phyloP scores from a whole-genome alignment of 257 asterid species.

The Linderniella brevidens region DNA sequence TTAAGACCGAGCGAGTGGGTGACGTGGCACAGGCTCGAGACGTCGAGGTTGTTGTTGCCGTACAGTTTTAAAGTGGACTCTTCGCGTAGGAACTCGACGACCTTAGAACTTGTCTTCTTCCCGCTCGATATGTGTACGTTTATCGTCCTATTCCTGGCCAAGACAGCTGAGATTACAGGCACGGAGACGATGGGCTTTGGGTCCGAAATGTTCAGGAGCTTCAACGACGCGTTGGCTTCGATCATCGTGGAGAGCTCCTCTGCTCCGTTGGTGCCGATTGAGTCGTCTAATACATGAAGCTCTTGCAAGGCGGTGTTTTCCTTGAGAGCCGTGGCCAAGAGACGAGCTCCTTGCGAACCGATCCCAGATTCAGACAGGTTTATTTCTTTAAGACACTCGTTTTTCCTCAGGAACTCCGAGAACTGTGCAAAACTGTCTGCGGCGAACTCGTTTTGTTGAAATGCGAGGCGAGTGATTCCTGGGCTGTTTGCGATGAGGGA shows the following conservation, averaged over 20 bases:
- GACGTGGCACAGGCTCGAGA: slow-evolving; percentile 42
- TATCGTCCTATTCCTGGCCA: slow-evolving; percentile 58
- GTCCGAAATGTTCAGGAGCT: slow-evolving; percentile 40
- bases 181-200: slow-evolving; percentile 29
- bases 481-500: slow-evolving; percentile 21
- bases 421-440: slow-evolving; percentile 36
- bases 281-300: slow-evolving; percentile 70
- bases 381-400: slow-evolving; percentile 29
- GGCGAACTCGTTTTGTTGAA: slow-evolving; percentile 36
- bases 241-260: slow-evolving; percentile 80
- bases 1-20: slow-evolving; percentile 62
- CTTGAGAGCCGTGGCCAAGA: slow-evolving; percentile 45
- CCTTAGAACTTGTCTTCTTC: slow-evolving; percentile 19
- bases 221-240: slow-evolving; percentile 67
- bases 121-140: slow-evolving; percentile 65
- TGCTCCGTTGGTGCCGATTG: slow-evolving; percentile 58
- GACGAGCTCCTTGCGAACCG: slow-evolving; percentile 42
- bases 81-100: slow-evolving; percentile 48
- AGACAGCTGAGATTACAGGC: slow-evolving; percentile 62
- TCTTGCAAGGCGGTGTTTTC: slow-evolving; percentile 39
- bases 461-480: slow-evolving; percentile 22
- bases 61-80: slow-evolving; percentile 37
- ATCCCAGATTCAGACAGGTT: slow-evolving; percentile 47
- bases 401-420: slow-evolving; percentile 22
- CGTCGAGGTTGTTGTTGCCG: slow-evolving; percentile 24